Conservation (phyloP, 2,329 filamentous ascomycete species). For the Chalara sp. region DNA sequence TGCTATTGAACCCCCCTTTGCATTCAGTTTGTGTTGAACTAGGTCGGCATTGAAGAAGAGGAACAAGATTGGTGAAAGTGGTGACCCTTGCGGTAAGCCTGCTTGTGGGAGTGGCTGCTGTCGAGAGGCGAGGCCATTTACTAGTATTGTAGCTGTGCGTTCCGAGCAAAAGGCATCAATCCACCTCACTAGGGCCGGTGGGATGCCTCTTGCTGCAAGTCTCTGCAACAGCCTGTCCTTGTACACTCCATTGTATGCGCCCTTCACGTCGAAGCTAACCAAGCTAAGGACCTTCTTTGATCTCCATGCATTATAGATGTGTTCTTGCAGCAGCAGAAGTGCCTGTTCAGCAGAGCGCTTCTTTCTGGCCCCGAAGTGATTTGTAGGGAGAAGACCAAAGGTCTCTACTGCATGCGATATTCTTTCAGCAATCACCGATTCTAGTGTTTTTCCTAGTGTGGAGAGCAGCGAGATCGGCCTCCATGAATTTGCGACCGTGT, state of each 20-base stretch:
- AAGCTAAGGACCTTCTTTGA: background rate
- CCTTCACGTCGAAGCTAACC: background rate
- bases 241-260: background rate
- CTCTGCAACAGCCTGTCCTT: background rate
- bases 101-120: background rate
- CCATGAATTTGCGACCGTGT: no score
- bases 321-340: no score
- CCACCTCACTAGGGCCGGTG: background rate
- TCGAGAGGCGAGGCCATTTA: background rate
- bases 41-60: background rate
- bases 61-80: background rate
- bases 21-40: background rate
- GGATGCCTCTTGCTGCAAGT: background rate
- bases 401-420: no score
- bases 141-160: background rate
- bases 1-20: background rate
- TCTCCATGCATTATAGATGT: background rate
- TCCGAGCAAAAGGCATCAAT: background rate
- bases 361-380: no score
- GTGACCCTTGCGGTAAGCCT: background rate
- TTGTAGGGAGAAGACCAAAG: no score
- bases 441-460: no score
- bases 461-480: no score
- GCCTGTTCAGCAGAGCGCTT: no score
- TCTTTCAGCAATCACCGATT: no score